Percentiles rank a stretch among this genome's conserved stretches.
phyloP scores from a whole-genome alignment of 345 rosid species.

The Linum usitatissimum region DNA sequence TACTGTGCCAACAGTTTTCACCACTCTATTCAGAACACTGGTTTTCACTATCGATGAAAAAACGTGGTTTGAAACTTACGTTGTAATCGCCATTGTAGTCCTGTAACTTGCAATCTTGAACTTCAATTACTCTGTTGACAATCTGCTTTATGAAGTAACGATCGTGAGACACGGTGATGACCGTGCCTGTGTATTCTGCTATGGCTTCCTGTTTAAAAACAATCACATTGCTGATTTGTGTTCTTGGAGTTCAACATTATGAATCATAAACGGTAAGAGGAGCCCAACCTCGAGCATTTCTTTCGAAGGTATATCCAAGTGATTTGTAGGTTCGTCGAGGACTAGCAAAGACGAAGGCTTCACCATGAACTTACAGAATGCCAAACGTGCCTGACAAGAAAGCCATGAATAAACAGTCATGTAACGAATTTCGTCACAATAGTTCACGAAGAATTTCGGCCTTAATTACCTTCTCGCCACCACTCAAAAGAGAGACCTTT shows the following conservation, averaged over 20 bases:
- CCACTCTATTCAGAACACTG: too few species aligned
- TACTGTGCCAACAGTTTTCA: constrained; percentile 35
- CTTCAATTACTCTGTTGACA: constrained; percentile 89
- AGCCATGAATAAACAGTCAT: background rate
- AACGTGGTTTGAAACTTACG: constrained; percentile 24
- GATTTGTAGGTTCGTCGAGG: constrained; percentile 93
- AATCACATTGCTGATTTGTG: background rate
- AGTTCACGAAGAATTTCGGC: background rate
- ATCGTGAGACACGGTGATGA: constrained; percentile 82
- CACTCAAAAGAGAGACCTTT: constrained; percentile 81
- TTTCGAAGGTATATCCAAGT: constrained; percentile 91
- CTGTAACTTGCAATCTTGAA: constrained; percentile 49
- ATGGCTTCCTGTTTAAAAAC: constrained; percentile 68
- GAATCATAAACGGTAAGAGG: background rate
- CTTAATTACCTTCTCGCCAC: constrained; percentile 74
- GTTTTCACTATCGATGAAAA: background rate
- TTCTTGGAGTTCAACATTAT: background rate
- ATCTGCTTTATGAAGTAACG: constrained; percentile 89
- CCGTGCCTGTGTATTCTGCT: constrained; percentile 70
- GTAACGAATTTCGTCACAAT: background rate
- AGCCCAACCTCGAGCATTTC: constrained; percentile 94
- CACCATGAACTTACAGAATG: constrained; percentile 96
- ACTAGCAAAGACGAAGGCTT: constrained; percentile 75
- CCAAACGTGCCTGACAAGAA: constrained; percentile 66
- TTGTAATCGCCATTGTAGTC: constrained; percentile 86